Evolutionary conservation across 257 asterid genomes (phyloP).

Genomic region (Primulina eburnea): DNA sequence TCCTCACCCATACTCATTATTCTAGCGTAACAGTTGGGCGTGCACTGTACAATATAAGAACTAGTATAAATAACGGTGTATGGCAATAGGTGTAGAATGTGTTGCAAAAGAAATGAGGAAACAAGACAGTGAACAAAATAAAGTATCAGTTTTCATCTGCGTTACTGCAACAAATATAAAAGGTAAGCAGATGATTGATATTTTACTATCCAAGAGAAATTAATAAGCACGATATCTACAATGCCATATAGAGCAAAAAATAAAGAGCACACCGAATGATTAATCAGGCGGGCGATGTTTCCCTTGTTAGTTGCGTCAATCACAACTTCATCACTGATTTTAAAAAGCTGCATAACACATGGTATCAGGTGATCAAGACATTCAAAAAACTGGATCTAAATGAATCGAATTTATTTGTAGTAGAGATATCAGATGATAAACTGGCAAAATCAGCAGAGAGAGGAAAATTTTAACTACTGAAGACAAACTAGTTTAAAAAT

Average conservation of each 20-base stretch:
- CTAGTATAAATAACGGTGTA: neutral
- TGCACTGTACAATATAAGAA: slow-evolving; percentile 57
- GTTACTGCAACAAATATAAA: neutral
- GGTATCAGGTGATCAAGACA: slow-evolving; percentile 19
- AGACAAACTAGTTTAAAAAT: neutral
- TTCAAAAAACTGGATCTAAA: slow-evolving; percentile 3
- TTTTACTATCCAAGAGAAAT: slow-evolving; percentile 6
- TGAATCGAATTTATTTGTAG: neutral
- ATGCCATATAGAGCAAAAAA: neutral
- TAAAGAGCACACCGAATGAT: slow-evolving; percentile 74
- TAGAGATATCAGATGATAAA: slow-evolving; percentile 3
- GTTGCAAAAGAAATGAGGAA: neutral
- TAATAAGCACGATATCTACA: neutral
- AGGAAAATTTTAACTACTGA: neutral
- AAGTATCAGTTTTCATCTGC: neutral
- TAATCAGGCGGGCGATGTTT: slow-evolving; percentile 93
- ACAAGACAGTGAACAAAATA: neutral
- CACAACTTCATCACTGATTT: slow-evolving; percentile 87
- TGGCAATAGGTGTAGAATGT: neutral
- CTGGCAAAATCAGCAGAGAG: neutral
- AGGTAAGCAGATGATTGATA: neutral
- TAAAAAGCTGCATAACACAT: slow-evolving; percentile 70
- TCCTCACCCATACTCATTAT: slow-evolving; percentile 68
- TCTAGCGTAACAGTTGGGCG: slow-evolving; percentile 95
- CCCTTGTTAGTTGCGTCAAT: slow-evolving; percentile 92